Evolutionary conservation across 345 rosid species (phyloP), one percentile per base, ranked within the genome.

Genomic region (Brassica cretica): DNA sequence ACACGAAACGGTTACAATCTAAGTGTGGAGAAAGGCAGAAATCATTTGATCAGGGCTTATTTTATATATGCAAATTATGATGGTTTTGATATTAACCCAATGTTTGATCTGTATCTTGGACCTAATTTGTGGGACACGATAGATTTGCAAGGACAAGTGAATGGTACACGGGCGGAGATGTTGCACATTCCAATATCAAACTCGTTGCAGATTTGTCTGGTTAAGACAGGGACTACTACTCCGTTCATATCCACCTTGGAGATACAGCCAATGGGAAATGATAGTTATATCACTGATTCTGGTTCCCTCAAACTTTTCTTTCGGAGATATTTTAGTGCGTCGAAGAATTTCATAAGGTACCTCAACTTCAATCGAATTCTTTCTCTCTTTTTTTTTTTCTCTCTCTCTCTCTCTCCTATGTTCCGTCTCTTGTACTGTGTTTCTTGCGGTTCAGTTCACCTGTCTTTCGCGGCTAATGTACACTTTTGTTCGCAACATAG

Each of bases 31-130:
- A 56, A 55, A 55, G 87, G 85, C 1, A 41, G 83, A 0, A 63
- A 56, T 3, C 76, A 87, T 70, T 2, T 81, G 33, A 73, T 85
- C 19, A 66, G 76, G 14, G 85, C 75, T 3, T 0, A 0, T 6
- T 83, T 84, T 66, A 1, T 29, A 18, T 83, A 83, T 35, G 89
- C 87, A 69, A 83, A 84, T 12, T 87, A 87, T 29, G 89, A 84
- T 58, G 78, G 32, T 7, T 39, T 1, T 27, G 49, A 66, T 8
- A 61, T 30, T 21, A 0, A 5, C 0, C 86, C 85, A 0, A 6
- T 6, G 6, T 87, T 87, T 3, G 87, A 85, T 56, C 10, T 86
- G 5, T 24, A 81, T 67, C 44, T 86, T 0, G 90, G 87, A 18
- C 80, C 83, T 9, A 82, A 87, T 8, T 64, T 12, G 0, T 88